Base-by-base conservation (phyloP, 441 rosid species). In the Pelargonium citronellum region DNA sequence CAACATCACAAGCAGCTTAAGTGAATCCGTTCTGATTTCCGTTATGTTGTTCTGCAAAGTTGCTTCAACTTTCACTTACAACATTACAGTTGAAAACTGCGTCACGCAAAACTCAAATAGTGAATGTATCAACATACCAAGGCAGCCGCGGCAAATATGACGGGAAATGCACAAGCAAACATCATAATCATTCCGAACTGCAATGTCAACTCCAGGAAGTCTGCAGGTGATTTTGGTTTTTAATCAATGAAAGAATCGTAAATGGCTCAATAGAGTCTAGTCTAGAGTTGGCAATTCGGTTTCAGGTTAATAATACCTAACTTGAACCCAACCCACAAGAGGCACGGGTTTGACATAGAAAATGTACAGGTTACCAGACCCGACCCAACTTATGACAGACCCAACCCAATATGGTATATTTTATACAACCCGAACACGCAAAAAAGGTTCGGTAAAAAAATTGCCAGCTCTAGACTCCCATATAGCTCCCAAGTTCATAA, bases 141-240 rank as follows among this genome's bases (percentile, higher is more conserved):
- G 10, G 89, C 82, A 74, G 91, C 85, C 64, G 91, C 86, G 69
- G 85, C 83, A 78, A 94, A 94, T 70, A 92, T 93, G 41, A 88
- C 90, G 71, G 98, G 97, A 72, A 87, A 91, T 64, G 96, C 99
- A 71, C 97, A 90, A 68, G 97, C 99, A 73, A 91, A 91, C 99
- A 94, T 94, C 99, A 91, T 90, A 81, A 91, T 82, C 96, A 87
- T 91, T 79, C 99, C 99, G 67, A 94, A 91, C 73, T 94, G 97
- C 81, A 94, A 83, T 13, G 92, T 85, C 72, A 94, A 73, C 89
- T 84, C 95, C 68, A 94, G 88, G 68, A 81, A 88, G 78, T 92
- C 96, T 88, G 83, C 78, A 79, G 16, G 67, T 1, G 22, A 16
- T 76, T 53, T n/a, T 53, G 20, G 58, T 15, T 15, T 15, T 27